phyloP scores from a whole-genome alignment of 352 stramenopile species.

The Pythium rishiriense region DNA sequence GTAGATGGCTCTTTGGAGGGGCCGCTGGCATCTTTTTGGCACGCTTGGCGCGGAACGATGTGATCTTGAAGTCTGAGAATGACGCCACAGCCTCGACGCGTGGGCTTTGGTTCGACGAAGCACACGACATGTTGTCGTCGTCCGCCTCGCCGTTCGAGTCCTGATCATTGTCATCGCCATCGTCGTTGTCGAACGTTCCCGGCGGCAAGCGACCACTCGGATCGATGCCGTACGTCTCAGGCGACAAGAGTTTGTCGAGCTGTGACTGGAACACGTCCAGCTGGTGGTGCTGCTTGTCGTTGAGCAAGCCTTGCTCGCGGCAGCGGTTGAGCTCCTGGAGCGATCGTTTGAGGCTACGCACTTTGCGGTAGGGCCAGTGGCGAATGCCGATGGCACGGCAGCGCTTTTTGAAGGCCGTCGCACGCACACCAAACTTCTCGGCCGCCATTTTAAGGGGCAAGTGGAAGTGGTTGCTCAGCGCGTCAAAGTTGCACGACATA shows the following conservation, averaged over 20 bases:
- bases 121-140: conserved; percentile 33
- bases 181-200: conserved; percentile 28
- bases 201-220: conserved; percentile 50
- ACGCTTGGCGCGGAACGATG: conserved; percentile 27
- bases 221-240: conserved; percentile 82
- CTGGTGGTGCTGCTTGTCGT: conserved; percentile 78
- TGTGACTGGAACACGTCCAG: conserved; percentile 66
- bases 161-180: conserved; percentile 42
- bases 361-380: conserved; percentile 66
- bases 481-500: conserved; percentile 40
- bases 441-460: conserved; percentile 57
- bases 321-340: conserved; percentile 63
- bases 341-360: conserved; percentile 57
- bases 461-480: conserved; percentile 56
- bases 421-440: conserved; percentile 62
- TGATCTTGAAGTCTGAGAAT: conserved; percentile 39
- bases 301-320: conserved; percentile 61
- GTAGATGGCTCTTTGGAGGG: conserved; percentile 11
- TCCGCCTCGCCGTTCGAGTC: conserved; percentile 32
- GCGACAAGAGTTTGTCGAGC: conserved; percentile 74
- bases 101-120: conserved; percentile 36
- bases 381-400: conserved; percentile 61
- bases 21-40: conserved; percentile 20
- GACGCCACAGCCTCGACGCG: conserved; percentile 28
- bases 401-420: conserved; percentile 63